Conservation (phyloP, 768 basidiomycete species). For the Rossbeevera mucosa region DNA sequence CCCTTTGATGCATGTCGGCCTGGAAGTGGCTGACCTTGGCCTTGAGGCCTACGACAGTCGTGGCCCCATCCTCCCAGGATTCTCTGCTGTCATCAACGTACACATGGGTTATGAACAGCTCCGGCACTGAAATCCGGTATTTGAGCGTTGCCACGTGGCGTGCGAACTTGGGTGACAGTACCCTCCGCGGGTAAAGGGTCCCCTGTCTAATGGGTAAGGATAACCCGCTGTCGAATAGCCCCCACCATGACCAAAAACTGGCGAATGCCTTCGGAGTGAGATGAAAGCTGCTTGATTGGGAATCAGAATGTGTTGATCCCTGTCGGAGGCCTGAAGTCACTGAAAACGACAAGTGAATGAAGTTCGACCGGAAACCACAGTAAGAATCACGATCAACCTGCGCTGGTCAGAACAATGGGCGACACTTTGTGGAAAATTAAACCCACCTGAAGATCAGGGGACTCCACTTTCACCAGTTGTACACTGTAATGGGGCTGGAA, state of each 20-base stretch:
- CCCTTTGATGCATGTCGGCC: slow-evolving; percentile 89
- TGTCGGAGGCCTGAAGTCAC: slow-evolving; percentile 58
- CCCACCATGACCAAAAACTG: slow-evolving; percentile 93
- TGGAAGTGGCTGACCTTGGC: slow-evolving; percentile 75
- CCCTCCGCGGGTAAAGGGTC: slow-evolving; percentile 66
- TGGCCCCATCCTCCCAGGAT: slow-evolving; percentile 76
- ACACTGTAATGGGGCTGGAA: slow-evolving; percentile 82
- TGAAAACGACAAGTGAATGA: slow-evolving; percentile 88
- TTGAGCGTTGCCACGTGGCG: slow-evolving; percentile 88
- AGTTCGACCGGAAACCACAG: slow-evolving; percentile 87
- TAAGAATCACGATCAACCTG: slow-evolving; percentile 67
- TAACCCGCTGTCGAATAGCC: slow-evolving; percentile 71
- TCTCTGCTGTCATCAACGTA: slow-evolving; percentile 79
- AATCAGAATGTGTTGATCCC: slow-evolving; percentile 15
- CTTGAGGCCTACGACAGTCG: slow-evolving; percentile 82
- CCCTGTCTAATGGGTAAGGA: slow-evolving; percentile 88
- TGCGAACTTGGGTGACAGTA: slow-evolving; percentile 80
- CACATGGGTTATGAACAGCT: slow-evolving; percentile 78
- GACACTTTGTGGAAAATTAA: background rate
- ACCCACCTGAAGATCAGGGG: slow-evolving; percentile 46
- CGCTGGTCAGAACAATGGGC: background rate
- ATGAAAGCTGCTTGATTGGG: slow-evolving; percentile 66
- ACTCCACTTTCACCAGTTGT: slow-evolving; percentile 46
- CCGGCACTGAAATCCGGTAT: slow-evolving; percentile 75
- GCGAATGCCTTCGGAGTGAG: slow-evolving; percentile 80